These are phyloP conservation scores for Fonsecaea monophora DNA, from an alignment of 2,329 filamentous ascomycete species.

Conservation along the genomic window DNA sequence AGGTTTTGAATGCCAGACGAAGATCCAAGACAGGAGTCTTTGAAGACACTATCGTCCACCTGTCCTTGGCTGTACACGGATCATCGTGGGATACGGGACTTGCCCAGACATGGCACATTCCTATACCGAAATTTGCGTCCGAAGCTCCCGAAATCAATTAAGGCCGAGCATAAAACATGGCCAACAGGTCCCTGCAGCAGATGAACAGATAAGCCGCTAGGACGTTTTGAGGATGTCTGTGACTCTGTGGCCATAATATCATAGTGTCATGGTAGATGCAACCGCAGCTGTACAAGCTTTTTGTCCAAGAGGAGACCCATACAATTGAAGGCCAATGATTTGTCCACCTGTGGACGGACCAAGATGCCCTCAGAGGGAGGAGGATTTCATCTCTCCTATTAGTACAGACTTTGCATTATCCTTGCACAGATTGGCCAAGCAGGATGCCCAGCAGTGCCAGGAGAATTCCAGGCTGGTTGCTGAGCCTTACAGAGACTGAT, in stretches of 20 bases:
- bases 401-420: background rate
- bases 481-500: background rate
- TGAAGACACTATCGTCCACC: background rate
- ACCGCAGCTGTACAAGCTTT: conserved; percentile 15
- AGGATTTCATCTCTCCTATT: background rate
- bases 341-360: conserved; percentile 6
- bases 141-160: conserved; percentile 8
- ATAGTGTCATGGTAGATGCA: conserved; percentile 7
- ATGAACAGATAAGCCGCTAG: conserved; percentile 5
- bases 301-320: conserved; percentile 10
- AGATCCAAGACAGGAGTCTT: background rate
- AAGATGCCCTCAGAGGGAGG: background rate
- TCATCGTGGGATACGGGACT: background rate
- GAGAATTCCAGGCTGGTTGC: background rate
- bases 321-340: conserved; percentile 3
- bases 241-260: background rate
- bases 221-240: conserved; percentile 3
- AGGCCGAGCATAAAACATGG: conserved; percentile 6
- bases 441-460: conserved; percentile 15
- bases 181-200: background rate
- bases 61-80: background rate
- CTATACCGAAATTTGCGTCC: background rate
- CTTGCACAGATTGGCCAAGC: conserved; percentile 1
- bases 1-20: background rate
- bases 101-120: background rate